Evolutionary conservation across 2,329 filamentous ascomycete species (phyloP).

Genomic region (Botrytis byssoidea): DNA sequence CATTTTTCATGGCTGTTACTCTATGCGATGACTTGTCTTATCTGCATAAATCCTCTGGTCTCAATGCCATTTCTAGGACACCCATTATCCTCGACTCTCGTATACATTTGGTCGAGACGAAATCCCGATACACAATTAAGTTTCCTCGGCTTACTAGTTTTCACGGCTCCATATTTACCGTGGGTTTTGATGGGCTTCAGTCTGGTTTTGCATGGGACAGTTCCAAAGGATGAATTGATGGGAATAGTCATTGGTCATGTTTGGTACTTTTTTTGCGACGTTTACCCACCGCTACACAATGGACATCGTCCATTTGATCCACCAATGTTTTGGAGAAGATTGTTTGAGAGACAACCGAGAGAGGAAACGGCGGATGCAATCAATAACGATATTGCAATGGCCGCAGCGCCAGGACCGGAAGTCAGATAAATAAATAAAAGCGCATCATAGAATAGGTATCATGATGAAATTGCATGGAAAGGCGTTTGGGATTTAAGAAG

Average conservation of each 20-base stretch:
- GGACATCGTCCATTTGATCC: slow-evolving; percentile 85
- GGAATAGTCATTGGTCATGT: slow-evolving; percentile 93
- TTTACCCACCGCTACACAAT: slow-evolving; percentile 87
- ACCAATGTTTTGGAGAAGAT: slow-evolving; percentile 81
- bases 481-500: slow-evolving; percentile 19
- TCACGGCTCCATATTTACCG: slow-evolving; percentile 90
- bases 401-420: slow-evolving; percentile 45
- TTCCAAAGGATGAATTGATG: slow-evolving; percentile 95
- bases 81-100: slow-evolving; percentile 84
- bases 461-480: slow-evolving; percentile 17
- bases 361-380: slow-evolving; percentile 54
- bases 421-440: slow-evolving; percentile 35
- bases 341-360: slow-evolving; percentile 66
- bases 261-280: slow-evolving; percentile 97
- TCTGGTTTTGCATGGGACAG: slow-evolving; percentile 80
- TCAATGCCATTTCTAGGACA: slow-evolving; percentile 94
- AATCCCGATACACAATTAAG: slow-evolving; percentile 91
- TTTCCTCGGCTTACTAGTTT: slow-evolving; percentile 84
- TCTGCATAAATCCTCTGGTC: slow-evolving; percentile 80
- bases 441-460: slow-evolving; percentile 5
- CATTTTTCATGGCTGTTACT: slow-evolving; percentile 93
- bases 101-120: slow-evolving; percentile 96
- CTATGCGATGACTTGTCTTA: slow-evolving; percentile 77
- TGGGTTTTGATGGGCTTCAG: slow-evolving; percentile 96
- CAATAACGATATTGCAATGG: slow-evolving; percentile 62